Evolutionary conservation across 2,329 filamentous ascomycete genomes (phyloP), one percentile per base, ranked within the genome.

Genomic region (Clonostachys chloroleuca): DNA sequence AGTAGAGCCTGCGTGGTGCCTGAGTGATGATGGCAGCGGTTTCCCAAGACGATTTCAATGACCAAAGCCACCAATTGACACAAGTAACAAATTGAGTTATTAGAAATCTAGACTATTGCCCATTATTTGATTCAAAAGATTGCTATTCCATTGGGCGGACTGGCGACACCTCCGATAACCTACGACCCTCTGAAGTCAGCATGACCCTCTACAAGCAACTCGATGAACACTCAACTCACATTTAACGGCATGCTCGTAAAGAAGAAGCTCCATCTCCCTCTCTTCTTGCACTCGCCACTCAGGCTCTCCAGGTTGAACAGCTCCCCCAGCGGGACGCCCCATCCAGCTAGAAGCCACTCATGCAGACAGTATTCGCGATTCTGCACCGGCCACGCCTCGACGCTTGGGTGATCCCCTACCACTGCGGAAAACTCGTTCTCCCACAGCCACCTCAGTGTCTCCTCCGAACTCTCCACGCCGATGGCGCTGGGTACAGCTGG

Each of bases 371-470:
- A 60, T 54, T 65, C 48, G 36, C 57, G 46, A 30, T 64, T 57
- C 43, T 66, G 48, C 33, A 65, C 56, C 8, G 72, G 70, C 54
- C 72, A 76, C 4, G 73, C 73, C 54, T 83, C 80, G 51, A 79
- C 75, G 6, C 59, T 51, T 0, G 78, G 74, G 43, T 72, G 70
- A 49, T 84, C 80, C 3, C 78, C 77, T 0, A 73, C 80, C 0
- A 82, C 71, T 2, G 80, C 80, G 0, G 77, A 64, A 52, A 84
- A 81, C 13, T 44, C 48, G 6, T 74, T 68, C 46, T 81, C 73
- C 78, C 79, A 83, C 16, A 83, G 63, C 79, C 80, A 84, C 36
- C 70, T 66, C 13, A 80, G 65, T 7, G 71, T 73, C 6, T 67
- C 68, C 14, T 72, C 64, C 3, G 69, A 71, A 1, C 73, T 72